phyloP scores from a whole-genome alignment of 345 rosid genomes.

The Salix caprea region DNA sequence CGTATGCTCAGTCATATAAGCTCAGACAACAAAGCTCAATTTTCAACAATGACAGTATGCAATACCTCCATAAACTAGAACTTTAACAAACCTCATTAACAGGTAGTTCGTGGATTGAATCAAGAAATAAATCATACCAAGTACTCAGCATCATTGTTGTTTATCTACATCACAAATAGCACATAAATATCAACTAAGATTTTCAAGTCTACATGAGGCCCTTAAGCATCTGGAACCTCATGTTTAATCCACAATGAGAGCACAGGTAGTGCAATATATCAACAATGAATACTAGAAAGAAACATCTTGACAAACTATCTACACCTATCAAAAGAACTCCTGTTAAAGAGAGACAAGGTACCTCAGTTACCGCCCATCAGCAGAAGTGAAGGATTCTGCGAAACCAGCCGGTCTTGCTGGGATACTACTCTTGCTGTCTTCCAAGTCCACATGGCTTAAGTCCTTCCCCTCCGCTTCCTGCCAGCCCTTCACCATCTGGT shows the following conservation, averaged over 20 bases:
- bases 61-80: background rate
- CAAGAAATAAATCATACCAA: background rate
- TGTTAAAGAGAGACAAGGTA: background rate
- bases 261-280: constrained; percentile 4
- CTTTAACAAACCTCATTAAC: too few species aligned
- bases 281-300: constrained; percentile 15
- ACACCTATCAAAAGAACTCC: constrained; percentile 19
- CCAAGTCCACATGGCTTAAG: constrained; percentile 45
- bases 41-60: background rate
- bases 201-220: constrained; percentile 11
- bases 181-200: constrained; percentile 17
- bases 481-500: constrained; percentile 80
- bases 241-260: background rate
- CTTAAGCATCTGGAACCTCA: background rate
- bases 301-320: constrained; percentile 24
- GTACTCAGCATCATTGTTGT: constrained; percentile 15
- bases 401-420: constrained; percentile 69
- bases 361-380: constrained; percentile 53
- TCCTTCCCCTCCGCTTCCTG: constrained; percentile 77
- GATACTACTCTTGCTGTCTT: constrained; percentile 66
- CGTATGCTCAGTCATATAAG: background rate
- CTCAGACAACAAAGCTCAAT: background rate
- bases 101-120: background rate
- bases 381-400: constrained; percentile 70
- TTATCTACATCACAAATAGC: constrained; percentile 37